A percentile compares a stretch with the other conserved stretches of the same genome.
phyloP scores from a whole-genome alignment of 2,329 filamentous ascomycete genomes.

The Xylaria multiplex region DNA sequence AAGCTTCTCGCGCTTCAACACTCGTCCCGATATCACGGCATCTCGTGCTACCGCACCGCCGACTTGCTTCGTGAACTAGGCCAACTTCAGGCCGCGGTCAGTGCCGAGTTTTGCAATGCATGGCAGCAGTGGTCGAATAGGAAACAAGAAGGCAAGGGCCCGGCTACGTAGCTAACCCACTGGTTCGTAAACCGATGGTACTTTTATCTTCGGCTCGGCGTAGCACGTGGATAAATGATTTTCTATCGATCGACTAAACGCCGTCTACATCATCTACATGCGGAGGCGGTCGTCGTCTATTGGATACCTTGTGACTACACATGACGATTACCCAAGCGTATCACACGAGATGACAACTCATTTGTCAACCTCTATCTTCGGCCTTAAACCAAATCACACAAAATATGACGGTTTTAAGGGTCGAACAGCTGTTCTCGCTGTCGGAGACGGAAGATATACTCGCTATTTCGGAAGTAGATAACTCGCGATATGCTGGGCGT shows the following conservation, averaged over 20 bases:
- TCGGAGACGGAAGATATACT: constrained; percentile 2
- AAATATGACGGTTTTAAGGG: not conserved
- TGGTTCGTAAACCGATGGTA: not conserved
- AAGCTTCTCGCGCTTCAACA: not conserved
- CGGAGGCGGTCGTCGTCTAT: not conserved
- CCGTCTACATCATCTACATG: not conserved
- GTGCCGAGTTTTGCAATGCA: not conserved
- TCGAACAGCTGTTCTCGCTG: not conserved
- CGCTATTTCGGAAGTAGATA: not conserved
- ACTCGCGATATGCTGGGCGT: not conserved
- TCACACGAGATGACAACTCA: no score
- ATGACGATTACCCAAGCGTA: no score
- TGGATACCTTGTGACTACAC: no score
- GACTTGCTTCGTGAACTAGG: constrained; percentile 15
- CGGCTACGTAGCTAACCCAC: not conserved
- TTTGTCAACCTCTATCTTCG: not conserved
- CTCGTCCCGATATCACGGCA: constrained; percentile 2
- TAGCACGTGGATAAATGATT: not conserved
- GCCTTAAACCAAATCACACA: not conserved
- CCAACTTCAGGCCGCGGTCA: not conserved
- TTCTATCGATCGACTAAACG: not conserved
- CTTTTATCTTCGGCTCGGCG: not conserved
- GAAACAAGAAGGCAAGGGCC: not conserved
- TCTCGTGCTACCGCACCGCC: constrained; percentile 1
- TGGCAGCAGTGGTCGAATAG: not conserved